phyloP scores from a whole-genome alignment of 2,329 filamentous ascomycete species.

The Fusarium neocosmosporiellum region DNA sequence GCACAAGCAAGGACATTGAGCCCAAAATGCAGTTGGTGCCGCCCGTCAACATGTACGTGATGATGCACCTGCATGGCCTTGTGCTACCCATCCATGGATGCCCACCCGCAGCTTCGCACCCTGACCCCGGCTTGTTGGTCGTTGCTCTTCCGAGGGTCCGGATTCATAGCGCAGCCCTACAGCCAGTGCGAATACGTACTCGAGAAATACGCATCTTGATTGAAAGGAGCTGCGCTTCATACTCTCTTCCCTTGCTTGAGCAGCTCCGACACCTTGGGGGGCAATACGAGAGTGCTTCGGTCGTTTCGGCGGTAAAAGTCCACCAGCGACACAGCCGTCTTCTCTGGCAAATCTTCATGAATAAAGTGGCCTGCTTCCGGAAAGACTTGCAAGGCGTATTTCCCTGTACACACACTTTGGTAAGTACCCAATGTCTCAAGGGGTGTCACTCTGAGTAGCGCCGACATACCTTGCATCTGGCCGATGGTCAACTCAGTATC shows the following conservation, averaged over 20 bases:
- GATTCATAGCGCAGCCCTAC: conserved; percentile 4
- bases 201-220: background rate
- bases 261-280: conserved; percentile 89
- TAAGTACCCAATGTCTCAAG: conserved; percentile 19
- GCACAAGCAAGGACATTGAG: background rate
- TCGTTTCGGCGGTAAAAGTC: conserved; percentile 96
- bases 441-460: background rate
- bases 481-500: conserved; percentile 95
- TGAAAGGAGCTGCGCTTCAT: conserved; percentile 40
- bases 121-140: background rate
- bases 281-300: conserved; percentile 83
- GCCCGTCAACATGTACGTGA: background rate
- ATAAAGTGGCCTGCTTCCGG: conserved; percentile 97
- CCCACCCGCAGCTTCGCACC: conserved; percentile 2
- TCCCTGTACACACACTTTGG: conserved; percentile 63
- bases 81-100: conserved; percentile 12
- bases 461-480: conserved; percentile 87
- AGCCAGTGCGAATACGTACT: conserved; percentile 12
- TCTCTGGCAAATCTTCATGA: conserved; percentile 93
- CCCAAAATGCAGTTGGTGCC: background rate
- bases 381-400: conserved; percentile 95
- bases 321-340: conserved; percentile 84
- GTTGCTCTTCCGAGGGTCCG: conserved; percentile 9
- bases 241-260: conserved; percentile 71
- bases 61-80: conserved; percentile 8